Conservation (phyloP, 2,329 filamentous ascomycete genomes). For the Shiraia bambusicola region DNA sequence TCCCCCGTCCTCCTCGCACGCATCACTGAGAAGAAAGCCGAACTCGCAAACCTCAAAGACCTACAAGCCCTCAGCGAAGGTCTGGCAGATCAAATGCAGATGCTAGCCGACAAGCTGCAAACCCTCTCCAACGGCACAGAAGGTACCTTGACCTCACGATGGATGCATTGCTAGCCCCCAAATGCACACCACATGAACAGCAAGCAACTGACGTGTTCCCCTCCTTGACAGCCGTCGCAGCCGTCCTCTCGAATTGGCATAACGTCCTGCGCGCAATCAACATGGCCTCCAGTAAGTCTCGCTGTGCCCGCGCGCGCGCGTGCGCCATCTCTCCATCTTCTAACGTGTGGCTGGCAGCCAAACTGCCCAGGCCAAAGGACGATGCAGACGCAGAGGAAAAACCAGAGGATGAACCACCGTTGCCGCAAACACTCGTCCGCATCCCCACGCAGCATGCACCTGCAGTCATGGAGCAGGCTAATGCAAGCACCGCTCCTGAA, state of each 20-base stretch:
- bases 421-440: conserved; percentile 80
- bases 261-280: conserved; percentile 81
- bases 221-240: conserved; percentile 70
- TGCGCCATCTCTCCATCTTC: background rate
- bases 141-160: conserved; percentile 52
- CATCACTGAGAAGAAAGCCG: conserved; percentile 82
- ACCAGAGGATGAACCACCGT: conserved; percentile 49
- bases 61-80: conserved; percentile 76
- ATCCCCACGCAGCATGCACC: conserved; percentile 74
- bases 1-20: conserved; percentile 71
- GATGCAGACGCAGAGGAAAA: conserved; percentile 46
- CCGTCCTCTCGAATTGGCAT: conserved; percentile 86
- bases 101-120: conserved; percentile 72
- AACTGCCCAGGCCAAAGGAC: conserved; percentile 64
- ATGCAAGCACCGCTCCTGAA: conserved; percentile 31
- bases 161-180: background rate
- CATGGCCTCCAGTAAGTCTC: conserved; percentile 74
- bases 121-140: conserved; percentile 82
- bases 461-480: conserved; percentile 37
- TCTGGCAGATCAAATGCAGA: conserved; percentile 79
- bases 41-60: conserved; percentile 76
- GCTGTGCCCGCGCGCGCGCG: too few species aligned
- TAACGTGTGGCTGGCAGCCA: too few species aligned
- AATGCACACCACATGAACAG: conserved; percentile 4
- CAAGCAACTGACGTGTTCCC: conserved; percentile 22